Evolutionary conservation across 1,284 basidiomycete species (phyloP).

Genomic region (Moesziomyces parantarcticus): DNA sequence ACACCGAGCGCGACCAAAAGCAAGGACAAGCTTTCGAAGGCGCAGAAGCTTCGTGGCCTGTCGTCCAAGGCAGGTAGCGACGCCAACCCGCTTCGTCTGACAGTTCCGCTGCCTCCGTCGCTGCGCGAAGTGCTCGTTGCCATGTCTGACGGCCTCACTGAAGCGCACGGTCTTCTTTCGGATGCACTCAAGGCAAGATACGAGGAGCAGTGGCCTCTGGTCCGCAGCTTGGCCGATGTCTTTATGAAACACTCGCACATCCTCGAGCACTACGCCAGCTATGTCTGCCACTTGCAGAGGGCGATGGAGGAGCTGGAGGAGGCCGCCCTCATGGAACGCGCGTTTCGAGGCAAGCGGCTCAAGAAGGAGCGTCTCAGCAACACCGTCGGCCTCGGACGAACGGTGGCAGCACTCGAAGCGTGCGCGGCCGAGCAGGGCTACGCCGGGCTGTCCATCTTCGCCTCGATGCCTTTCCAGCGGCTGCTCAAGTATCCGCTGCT

Average conservation of each 20-base stretch:
- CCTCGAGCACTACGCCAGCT: conserved; percentile 53
- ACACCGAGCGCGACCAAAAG: background rate
- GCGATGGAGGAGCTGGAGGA: conserved; percentile 61
- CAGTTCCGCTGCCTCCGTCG: conserved; percentile 53
- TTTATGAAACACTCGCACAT: conserved; percentile 56
- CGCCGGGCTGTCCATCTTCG: conserved; percentile 88
- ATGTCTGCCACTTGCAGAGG: conserved; percentile 57
- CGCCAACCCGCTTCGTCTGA: conserved; percentile 33
- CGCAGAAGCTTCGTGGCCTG: conserved; percentile 32
- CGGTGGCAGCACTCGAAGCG: conserved; percentile 75
- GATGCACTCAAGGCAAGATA: conserved; percentile 58
- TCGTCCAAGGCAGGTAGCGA: conserved; percentile 25
- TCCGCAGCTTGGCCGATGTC: conserved; percentile 59
- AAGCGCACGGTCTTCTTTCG: conserved; percentile 52
- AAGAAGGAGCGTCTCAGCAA: conserved; percentile 57
- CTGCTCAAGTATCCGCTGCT: conserved; percentile 95
- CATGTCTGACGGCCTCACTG: conserved; percentile 52
- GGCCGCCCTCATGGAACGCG: conserved; percentile 60
- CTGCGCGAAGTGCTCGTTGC: conserved; percentile 52
- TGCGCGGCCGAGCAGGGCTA: conserved; percentile 85
- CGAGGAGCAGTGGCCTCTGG: conserved; percentile 62
- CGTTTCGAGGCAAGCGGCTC: conserved; percentile 58
- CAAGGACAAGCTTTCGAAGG: conserved; percentile 35
- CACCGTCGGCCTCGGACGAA: conserved; percentile 58
- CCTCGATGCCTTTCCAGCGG: conserved; percentile 96